A percentile compares a stretch with the other conserved stretches of the same genome.
Evolutionary conservation across 2,329 filamentous ascomycete genomes (phyloP).

Genomic region (Colletotrichum spinosum): DNA sequence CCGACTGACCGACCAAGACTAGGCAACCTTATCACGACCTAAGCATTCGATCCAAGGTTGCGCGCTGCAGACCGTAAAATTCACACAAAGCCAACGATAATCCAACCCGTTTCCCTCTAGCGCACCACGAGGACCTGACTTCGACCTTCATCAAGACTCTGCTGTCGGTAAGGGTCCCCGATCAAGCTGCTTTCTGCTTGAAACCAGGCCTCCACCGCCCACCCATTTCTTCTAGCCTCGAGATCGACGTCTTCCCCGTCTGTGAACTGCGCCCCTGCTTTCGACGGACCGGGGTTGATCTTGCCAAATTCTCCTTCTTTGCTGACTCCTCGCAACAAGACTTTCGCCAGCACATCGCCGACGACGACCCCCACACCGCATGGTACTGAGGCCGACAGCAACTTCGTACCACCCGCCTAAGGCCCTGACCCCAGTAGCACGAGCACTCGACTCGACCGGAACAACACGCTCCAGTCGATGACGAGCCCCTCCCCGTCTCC

Average conservation of each 20-base stretch:
- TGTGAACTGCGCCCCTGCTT: conserved; percentile 7
- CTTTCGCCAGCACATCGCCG: conserved; percentile 4
- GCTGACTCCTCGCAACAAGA: conserved; percentile 23
- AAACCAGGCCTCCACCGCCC: conserved; percentile 22
- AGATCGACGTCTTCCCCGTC: conserved; percentile 4
- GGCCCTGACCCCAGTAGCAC: conserved; percentile 54
- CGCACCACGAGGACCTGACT: conserved; percentile 39
- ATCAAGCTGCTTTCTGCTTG: conserved; percentile 20
- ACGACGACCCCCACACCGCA: conserved; percentile 31
- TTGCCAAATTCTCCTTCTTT: not conserved
- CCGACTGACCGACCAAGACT: conserved; percentile 14
- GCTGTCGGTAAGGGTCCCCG: conserved; percentile 37
- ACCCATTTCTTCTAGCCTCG: conserved; percentile 11
- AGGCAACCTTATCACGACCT: conserved; percentile 9
- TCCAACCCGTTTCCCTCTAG: conserved; percentile 37
- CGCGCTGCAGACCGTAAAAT: conserved; percentile 46
- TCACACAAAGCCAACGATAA: conserved; percentile 43
- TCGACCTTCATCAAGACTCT: conserved; percentile 50
- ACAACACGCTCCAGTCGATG: conserved; percentile 39
- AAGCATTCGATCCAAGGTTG: conserved; percentile 40
- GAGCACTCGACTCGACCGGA: conserved; percentile 47
- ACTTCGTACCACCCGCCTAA: conserved; percentile 52
- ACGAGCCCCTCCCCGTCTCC: conserved; percentile 39
- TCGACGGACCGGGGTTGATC: conserved; percentile 3
- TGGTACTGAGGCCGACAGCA: conserved; percentile 43